Percentiles rank a stretch among this genome's conserved stretches.
Conservation (phyloP, 768 basidiomycete species). For the Boletus reticuloceps region DNA sequence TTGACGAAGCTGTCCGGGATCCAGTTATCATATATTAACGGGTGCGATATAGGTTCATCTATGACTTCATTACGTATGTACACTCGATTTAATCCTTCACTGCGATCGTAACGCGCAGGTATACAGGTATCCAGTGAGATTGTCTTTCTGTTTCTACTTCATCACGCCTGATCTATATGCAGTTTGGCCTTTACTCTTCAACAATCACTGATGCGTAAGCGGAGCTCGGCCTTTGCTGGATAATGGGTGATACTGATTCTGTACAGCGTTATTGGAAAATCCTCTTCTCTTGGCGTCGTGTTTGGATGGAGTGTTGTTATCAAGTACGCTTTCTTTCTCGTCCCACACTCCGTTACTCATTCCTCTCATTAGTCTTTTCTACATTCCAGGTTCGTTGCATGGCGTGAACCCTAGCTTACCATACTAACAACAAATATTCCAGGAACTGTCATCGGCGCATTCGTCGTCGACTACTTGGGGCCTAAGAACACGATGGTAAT, state of each 20-base stretch:
- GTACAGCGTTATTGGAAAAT: conserved; percentile 56
- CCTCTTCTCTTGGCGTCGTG: conserved; percentile 51
- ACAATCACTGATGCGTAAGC: conserved; percentile 65
- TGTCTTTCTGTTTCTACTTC: background rate
- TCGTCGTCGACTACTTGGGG: conserved; percentile 71
- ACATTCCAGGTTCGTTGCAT: conserved; percentile 50
- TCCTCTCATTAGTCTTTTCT: conserved; percentile 45
- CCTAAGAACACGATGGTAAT: conserved; percentile 74
- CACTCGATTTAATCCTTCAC: background rate
- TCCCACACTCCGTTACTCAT: conserved; percentile 2
- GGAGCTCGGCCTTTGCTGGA: background rate
- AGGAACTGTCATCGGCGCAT: conserved; percentile 70
- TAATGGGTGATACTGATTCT: background rate
- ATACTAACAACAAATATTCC: conserved; percentile 4
- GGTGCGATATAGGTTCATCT: conserved; percentile 54
- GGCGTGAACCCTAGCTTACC: background rate
- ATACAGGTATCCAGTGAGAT: conserved; percentile 60
- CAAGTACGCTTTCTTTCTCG: conserved; percentile 48
- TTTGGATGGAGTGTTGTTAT: conserved; percentile 87
- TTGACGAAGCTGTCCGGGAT: background rate
- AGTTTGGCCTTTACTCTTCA: conserved; percentile 83
- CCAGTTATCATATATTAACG: background rate
- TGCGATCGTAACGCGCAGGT: background rate
- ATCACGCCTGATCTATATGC: background rate
- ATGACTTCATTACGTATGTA: conserved; percentile 76